Evolutionary conservation across 495 filamentous ascomycete species (phyloP).

Genomic region (Aspergillus cavernicola): DNA sequence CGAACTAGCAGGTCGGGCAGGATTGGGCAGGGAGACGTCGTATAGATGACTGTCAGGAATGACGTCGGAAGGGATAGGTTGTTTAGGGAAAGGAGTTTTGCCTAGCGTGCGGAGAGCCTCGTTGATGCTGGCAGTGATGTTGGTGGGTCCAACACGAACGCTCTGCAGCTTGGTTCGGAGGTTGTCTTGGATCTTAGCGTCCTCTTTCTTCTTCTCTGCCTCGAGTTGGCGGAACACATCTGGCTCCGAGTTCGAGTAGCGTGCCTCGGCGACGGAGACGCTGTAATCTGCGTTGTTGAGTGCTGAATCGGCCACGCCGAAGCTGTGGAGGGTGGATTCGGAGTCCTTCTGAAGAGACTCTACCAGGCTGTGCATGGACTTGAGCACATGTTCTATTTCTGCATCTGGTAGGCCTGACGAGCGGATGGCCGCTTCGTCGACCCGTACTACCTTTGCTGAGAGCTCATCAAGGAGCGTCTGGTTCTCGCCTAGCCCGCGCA

Average conservation of each 20-base stretch:
- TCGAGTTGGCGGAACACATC: slow-evolving; percentile 43
- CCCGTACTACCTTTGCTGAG: slow-evolving; percentile 33
- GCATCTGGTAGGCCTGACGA: slow-evolving; percentile 32
- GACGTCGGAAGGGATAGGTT: slow-evolving; percentile 9
- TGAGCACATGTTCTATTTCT: slow-evolving; percentile 45
- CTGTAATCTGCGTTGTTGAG: slow-evolving; percentile 53
- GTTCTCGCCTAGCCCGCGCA: slow-evolving; percentile 50
- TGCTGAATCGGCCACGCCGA: slow-evolving; percentile 44
- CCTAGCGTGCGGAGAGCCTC: slow-evolving; percentile 28
- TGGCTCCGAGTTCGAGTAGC: slow-evolving; percentile 40
- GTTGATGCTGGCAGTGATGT: slow-evolving; percentile 31
- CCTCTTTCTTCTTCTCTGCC: slow-evolving; percentile 50
- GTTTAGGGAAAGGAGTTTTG: slow-evolving; percentile 26
- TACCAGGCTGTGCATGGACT: slow-evolving; percentile 38
- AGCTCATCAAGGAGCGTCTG: slow-evolving; percentile 51
- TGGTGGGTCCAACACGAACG: slow-evolving; percentile 39
- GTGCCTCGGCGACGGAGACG: slow-evolving; percentile 51
- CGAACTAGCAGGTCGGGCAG: slow-evolving; percentile 13
- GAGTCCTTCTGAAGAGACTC: slow-evolving; percentile 45
- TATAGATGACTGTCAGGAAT: slow-evolving; percentile 14
- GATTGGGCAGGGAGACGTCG: slow-evolving; percentile 18
- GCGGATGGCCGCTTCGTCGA: slow-evolving; percentile 32
- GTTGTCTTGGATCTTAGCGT: slow-evolving; percentile 44
- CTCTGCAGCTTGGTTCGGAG: slow-evolving; percentile 45
- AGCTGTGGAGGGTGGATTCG: slow-evolving; percentile 48